Evolutionary conservation across 2,329 filamentous ascomycete genomes (phyloP), one percentile per base, ranked within the genome.

Genomic region (Colletotrichum tofieldiae): DNA sequence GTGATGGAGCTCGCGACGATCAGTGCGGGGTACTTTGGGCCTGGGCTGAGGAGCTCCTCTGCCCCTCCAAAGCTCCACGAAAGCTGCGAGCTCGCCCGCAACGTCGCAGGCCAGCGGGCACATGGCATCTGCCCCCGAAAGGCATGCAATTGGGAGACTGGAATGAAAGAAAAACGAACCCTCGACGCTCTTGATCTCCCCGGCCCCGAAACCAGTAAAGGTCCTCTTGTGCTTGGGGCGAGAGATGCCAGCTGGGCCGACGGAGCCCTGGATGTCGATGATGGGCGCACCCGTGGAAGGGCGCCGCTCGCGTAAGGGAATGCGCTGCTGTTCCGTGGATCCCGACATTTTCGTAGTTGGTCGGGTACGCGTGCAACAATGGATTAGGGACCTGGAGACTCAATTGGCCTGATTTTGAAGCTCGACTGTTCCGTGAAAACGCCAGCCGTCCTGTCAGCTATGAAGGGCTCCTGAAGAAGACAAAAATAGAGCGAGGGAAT

Each of bases 181-280:
- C 86, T 98, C 95, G 60, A 98, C 94, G 78, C 85, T 93, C 87
- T 98, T 98, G 86, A 98, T 98, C 81, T 99, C 96, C 45, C 90
- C 87, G 37, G 95, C 89, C 43, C 95, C 95, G 80, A 98, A 96
- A 11, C 96, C 96, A 12, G 96, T 99, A 76, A 94, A 93, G n/a
- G 96, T 98, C 77, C 96, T 91, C 88, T 94, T 98, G 86, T 99
- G 96, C 86, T 98, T 99, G 56, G 96, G 96, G 73, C 96, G 90
- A 35, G 89, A 91, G 84, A 93, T 92, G 81, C 97, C 96, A 52
- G 92, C 92, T 51, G 95, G 94, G n/a, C 93, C 93, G 69, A 98
- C 91, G 23, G 94, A 92, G 75, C 95, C 95, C 82, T 94, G 89
- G 74, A 98, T 92, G 80, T 98, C 94, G 75, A 93, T 90, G 77